These are phyloP conservation scores for Populus pruinosa DNA, from an alignment of 345 rosid genomes.

Conservation along the genomic window DNA sequence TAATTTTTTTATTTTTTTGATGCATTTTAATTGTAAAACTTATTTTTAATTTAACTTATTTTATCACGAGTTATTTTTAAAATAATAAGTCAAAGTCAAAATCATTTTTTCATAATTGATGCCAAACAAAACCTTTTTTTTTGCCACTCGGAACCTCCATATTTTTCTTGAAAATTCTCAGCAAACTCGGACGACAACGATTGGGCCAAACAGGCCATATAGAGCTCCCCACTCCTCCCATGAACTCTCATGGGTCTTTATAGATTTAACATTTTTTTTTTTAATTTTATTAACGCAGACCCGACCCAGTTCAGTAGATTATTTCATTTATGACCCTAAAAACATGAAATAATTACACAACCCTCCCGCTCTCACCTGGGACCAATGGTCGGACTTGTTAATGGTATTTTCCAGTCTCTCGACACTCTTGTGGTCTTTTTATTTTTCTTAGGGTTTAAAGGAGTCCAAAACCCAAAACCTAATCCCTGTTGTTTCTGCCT, in stretches of 20 bases:
- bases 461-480: not conserved
- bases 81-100: not conserved
- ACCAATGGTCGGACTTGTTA: not conserved
- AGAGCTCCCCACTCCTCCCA: no score
- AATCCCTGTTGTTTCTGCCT: not conserved
- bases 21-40: not conserved
- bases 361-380: not conserved
- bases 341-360: not conserved
- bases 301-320: not conserved
- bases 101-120: no score
- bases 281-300: no score
- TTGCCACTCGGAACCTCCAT: not conserved
- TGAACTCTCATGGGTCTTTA: not conserved
- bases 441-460: conserved; percentile 9
- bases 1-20: no score
- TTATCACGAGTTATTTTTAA: not conserved
- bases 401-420: not conserved
- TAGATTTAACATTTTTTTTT: not conserved
- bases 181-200: not conserved
- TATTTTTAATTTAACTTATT: not conserved
- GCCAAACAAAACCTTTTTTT: not conserved
- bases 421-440: not conserved
- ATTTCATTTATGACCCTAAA: not conserved
- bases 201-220: not conserved
- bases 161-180: not conserved